Percentiles rank a stretch among this genome's conserved stretches.
These are phyloP conservation scores for Tylopilus balloui DNA, from an alignment of 768 basidiomycete genomes.

Conservation along the genomic window DNA sequence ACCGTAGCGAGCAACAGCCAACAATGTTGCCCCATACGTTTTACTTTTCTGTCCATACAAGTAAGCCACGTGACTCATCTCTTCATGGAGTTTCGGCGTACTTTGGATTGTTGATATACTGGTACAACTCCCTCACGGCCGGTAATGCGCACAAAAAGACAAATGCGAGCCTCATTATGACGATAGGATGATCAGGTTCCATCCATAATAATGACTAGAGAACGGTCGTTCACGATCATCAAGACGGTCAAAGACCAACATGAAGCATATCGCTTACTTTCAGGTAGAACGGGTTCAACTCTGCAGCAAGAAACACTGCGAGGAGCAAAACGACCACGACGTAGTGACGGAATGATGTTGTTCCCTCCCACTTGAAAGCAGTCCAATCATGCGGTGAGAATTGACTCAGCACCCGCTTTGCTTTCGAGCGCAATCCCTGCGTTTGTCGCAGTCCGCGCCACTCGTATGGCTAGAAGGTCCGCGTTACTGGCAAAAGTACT, in stretches of 20 bases:
- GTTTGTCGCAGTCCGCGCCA: conserved; percentile 83
- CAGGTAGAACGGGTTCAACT: conserved; percentile 84
- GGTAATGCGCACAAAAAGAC: conserved; percentile 86
- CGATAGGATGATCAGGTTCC: conserved; percentile 85
- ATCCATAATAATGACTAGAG: conserved; percentile 61
- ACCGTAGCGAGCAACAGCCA: conserved; percentile 88
- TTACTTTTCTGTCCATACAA: conserved; percentile 55
- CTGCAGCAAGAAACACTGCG: conserved; percentile 76
- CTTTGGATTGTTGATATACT: conserved; percentile 81
- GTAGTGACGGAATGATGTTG: conserved; percentile 72
- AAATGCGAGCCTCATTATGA: conserved; percentile 65
- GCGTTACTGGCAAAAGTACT: not conserved
- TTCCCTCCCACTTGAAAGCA: conserved; percentile 81
- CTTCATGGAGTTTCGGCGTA: conserved; percentile 31
- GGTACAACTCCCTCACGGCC: conserved; percentile 77
- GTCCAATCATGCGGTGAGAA: conserved; percentile 88
- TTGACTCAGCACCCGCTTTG: conserved; percentile 73
- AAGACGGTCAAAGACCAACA: conserved; percentile 17
- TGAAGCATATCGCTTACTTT: conserved; percentile 47
- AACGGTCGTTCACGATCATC: conserved; percentile 35
- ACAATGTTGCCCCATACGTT: conserved; percentile 85
- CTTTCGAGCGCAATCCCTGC: conserved; percentile 72
- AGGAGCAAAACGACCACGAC: conserved; percentile 70
- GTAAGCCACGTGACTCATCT: conserved; percentile 1
- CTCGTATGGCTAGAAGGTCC: conserved; percentile 59